Evolutionary conservation across 148 eudicot species (phyloP), one percentile per base, ranked within the genome.

Genomic region (Tetragonia tetragonoides): DNA sequence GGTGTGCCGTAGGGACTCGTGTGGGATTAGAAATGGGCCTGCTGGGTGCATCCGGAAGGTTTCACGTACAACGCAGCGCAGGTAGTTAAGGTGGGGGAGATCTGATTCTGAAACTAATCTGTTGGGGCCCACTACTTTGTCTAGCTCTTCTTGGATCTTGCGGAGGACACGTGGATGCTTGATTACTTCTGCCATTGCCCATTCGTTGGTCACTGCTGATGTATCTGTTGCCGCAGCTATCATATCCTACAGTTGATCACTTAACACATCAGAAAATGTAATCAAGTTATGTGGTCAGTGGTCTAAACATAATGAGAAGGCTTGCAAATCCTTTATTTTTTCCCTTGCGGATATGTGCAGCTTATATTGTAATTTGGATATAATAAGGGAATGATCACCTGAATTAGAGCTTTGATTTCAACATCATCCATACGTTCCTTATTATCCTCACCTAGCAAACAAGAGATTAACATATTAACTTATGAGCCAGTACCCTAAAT

Each of bases 211-310:
- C 84, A 95, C 99, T 0, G 99, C 94, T 6, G 99, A 95, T 1
- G 99, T 95, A 68, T 95, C 97, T 12, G 99, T 93, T 14, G 99
- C 99, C 0, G 97, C 99, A 2, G 99, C 99, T 88, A 95, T 95
- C 99, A 95, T 95, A 62, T 95, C 99, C 99, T 95, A 56, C 51
- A 18, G 24, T 24, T 5, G 18, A 8, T 63, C 39, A 37, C 37
- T 68, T 18, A 8, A 12, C 34, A 28, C 34, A 28, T 28, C 34
- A 28, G 34, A 28, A 28, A 0, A 28, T 28, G 34, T 28, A 28
- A 0, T 28, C 1, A 28, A 28, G 34, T 28, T 28, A 28, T 28
- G 34, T 28, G 34, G 34, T 28, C 34, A 28, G 34, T 28, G 34
- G 34, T 28, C 34, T 28, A 28, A 28, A 28, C 34, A 28, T 28